Base-by-base conservation (phyloP, 2,329 filamentous ascomycete genomes). In the Exophiala sideris region DNA sequence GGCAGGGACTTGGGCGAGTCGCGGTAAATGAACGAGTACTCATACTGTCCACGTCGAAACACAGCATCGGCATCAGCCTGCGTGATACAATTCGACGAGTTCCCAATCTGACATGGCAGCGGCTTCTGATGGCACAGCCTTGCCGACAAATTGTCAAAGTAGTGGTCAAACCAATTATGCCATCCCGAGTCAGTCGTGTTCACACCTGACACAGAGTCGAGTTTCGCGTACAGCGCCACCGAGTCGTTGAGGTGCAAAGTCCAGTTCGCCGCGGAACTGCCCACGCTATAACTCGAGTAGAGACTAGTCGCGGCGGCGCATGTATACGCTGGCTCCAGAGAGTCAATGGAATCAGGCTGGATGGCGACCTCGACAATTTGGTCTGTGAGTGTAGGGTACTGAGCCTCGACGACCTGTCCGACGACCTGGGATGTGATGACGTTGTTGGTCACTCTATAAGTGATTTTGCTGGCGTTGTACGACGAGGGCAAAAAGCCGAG, bases 121-220 rank as follows among this genome's bases (percentile, higher is more conserved):
- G 87, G 81, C 64, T 87, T 88, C 14, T 70, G 73, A 66, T 94
- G 88, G 68, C 89, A 94, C 66, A 90, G 85, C 0, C 88, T 79
- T 0, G 88, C 85, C 0, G 87, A 90, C 1, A 94, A 78, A 65
- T 91, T 94, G 68, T 94, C 89, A 64, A 85, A 94, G 73, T 94
- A 94, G 69, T 91, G 89, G 66, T 94, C 89, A 63, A 87, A 85
- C 60, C 63, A 64, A 29, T 54, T 54, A 46, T 92, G 88, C 75
- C 89, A 94, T 3, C 77, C 85, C 0, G 67, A 65, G 56, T 54
- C 51, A 33, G 69, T 70, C 0, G 75, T 57, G 0, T 78, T 66
- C 1, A 94, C 80, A 29, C 86, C 86, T 0, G 86, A 89, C 42
- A 92, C 79, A 39, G 73, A 67, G 64, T 94, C 89, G 0, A 94